A percentile compares a stretch with the other conserved stretches of the same genome.
These are phyloP conservation scores for Ogataea dorogensis DNA, from an alignment of 805 yeast genomes.

Conservation along the genomic window DNA sequence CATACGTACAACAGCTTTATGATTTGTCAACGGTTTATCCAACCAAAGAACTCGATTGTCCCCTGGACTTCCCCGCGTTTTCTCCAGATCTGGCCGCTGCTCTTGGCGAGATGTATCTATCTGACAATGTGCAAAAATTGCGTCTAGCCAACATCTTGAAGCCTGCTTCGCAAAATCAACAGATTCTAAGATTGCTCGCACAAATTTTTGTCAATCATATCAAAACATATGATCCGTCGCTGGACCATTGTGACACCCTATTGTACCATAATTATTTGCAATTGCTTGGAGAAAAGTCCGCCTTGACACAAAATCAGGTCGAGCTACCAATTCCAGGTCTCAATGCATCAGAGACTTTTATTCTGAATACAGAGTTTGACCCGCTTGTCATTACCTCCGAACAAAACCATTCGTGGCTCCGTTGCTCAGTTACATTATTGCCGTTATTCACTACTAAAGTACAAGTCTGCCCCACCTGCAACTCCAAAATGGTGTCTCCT, in stretches of 20 bases:
- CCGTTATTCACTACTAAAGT: conserved; percentile 37
- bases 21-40: conserved; percentile 1
- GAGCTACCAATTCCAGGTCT: conserved; percentile 14
- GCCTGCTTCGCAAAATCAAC: background rate
- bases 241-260: conserved; percentile 13
- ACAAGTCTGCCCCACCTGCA: conserved; percentile 37
- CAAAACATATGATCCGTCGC: conserved; percentile 1
- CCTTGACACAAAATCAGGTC: background rate
- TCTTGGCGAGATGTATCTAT: conserved; percentile 8
- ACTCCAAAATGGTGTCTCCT: conserved; percentile 23
- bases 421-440: conserved; percentile 38
- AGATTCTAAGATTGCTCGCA: conserved; percentile 12
- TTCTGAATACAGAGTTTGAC: conserved; percentile 6
- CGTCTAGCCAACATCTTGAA: conserved; percentile 9
- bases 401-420: conserved; percentile 37
- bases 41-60: too few relatives aligned
- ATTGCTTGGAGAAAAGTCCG: conserved; percentile 1
- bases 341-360: conserved; percentile 16
- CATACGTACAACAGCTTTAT: conserved; percentile 4
- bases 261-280: conserved; percentile 15
- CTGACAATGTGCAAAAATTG: conserved; percentile 10
- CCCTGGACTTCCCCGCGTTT: too few relatives aligned
- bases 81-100: conserved; percentile 2
- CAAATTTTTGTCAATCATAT: conserved; percentile 13
- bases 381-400: conserved; percentile 15